Percentiles rank a stretch among this genome's conserved stretches.
phyloP scores from a whole-genome alignment of 257 asterid species.

The Catharanthus roseus region DNA sequence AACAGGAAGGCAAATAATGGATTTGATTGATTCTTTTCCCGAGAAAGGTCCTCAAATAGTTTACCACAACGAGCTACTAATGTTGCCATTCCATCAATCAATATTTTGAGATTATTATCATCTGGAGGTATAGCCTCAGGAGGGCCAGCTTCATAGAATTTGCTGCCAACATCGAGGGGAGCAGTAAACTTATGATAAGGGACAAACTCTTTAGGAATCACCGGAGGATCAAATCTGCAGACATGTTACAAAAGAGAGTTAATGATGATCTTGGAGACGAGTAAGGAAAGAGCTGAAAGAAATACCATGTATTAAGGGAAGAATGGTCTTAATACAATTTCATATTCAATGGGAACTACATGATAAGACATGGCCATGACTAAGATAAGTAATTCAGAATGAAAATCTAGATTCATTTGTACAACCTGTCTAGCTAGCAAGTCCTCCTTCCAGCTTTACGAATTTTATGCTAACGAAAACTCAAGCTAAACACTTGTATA shows the following conservation, averaged over 20 bases:
- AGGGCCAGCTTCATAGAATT: constrained; percentile 45
- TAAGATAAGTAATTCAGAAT: not conserved
- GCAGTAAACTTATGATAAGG: constrained; percentile 70
- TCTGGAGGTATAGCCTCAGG: constrained; percentile 75
- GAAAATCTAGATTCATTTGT: not conserved
- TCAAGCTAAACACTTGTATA: not conserved
- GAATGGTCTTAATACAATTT: not conserved
- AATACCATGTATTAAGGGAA: no score
- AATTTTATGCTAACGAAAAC: not conserved
- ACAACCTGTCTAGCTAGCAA: not conserved
- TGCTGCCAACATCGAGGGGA: constrained; percentile 42
- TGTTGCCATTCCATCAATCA: constrained; percentile 92
- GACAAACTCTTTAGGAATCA: constrained; percentile 67
- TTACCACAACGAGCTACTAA: constrained; percentile 92
- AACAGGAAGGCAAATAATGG: constrained; percentile 72
- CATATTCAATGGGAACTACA: not conserved
- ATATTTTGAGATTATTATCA: constrained; percentile 67
- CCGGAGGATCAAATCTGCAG: constrained; percentile 78
- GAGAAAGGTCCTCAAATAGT: constrained; percentile 85
- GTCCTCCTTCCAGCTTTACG: not conserved
- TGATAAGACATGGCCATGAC: not conserved
- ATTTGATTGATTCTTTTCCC: constrained; percentile 78
- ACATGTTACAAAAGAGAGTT: not conserved
- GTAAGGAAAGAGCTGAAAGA: not conserved
- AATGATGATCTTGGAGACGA: not conserved